These are phyloP conservation scores for Plasmodium inui DNA, from an alignment of 169 alveolate genomes.

Conservation along the genomic window DNA sequence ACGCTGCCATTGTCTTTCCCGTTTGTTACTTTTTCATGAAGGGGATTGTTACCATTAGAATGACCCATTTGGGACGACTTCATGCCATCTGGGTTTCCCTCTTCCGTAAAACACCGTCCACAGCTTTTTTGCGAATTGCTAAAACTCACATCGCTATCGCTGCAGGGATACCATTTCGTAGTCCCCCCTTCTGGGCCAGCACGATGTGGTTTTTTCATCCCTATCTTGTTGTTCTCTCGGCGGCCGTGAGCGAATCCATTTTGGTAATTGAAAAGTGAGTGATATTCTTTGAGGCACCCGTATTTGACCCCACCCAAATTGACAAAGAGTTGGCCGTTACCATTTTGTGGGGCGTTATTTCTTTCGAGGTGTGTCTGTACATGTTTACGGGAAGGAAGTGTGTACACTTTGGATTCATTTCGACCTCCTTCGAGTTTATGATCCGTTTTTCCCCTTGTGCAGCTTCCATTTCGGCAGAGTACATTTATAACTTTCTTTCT, in stretches of 20 bases:
- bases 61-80: background rate
- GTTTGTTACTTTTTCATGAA: background rate
- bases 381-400: background rate
- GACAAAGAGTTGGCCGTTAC: background rate
- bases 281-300: background rate
- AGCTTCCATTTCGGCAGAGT: background rate
- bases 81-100: background rate
- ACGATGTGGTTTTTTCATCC: background rate
- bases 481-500: background rate
- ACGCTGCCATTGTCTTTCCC: background rate
- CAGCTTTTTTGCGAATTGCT: background rate
- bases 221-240: background rate
- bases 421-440: background rate
- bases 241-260: background rate
- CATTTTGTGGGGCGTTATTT: background rate
- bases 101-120: background rate
- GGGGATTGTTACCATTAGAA: background rate
- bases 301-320: constrained; percentile 1
- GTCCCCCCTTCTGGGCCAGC: background rate
- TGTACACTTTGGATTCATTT: background rate
- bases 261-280: background rate
- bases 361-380: background rate
- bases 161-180: background rate
- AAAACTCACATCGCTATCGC: background rate
- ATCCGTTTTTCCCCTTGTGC: background rate